phyloP scores from a whole-genome alignment of 2,329 filamentous ascomycete species.

The Paracamarosporium sp. region DNA sequence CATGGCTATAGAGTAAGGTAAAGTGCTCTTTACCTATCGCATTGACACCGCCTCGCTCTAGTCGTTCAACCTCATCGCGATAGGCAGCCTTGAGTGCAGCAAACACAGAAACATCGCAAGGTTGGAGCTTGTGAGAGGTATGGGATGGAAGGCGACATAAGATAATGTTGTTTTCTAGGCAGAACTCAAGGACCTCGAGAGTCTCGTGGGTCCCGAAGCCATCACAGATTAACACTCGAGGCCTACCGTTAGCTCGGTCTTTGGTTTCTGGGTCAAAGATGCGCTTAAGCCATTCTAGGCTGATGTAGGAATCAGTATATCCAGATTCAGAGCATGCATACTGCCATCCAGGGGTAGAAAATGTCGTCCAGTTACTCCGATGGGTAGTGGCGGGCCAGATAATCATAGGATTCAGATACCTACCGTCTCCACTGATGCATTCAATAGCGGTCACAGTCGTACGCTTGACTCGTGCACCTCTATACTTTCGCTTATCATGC shows the following conservation, averaged over 20 bases:
- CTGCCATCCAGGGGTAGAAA: slow-evolving; percentile 19
- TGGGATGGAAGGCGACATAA: slow-evolving; percentile 33
- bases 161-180: slow-evolving; percentile 41
- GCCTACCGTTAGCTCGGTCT: not conserved
- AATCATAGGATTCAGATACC: slow-evolving; percentile 14
- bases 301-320: slow-evolving; percentile 38
- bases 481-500: not conserved
- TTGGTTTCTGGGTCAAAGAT: not conserved
- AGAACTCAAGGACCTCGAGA: slow-evolving; percentile 40
- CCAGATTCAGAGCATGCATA: slow-evolving; percentile 13
- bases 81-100: slow-evolving; percentile 17
- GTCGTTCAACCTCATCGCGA: slow-evolving; percentile 19
- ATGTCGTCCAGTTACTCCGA: slow-evolving; percentile 16
- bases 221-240: not conserved
- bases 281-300: slow-evolving; percentile 37
- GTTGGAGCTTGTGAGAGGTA: not conserved
- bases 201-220: slow-evolving; percentile 35
- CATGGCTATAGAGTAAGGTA: slow-evolving; percentile 24
- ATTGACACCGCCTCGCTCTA: slow-evolving; percentile 17
- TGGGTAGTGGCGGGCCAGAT: slow-evolving; percentile 19
- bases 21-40: slow-evolving; percentile 20
- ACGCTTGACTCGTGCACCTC: slow-evolving; percentile 6
- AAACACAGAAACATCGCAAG: slow-evolving; percentile 16
- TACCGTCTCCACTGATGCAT: slow-evolving; percentile 17
- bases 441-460: slow-evolving; percentile 17